Base-by-base conservation (phyloP, 495 filamentous ascomycete species). In the Parathielavia hyrcaniae region DNA sequence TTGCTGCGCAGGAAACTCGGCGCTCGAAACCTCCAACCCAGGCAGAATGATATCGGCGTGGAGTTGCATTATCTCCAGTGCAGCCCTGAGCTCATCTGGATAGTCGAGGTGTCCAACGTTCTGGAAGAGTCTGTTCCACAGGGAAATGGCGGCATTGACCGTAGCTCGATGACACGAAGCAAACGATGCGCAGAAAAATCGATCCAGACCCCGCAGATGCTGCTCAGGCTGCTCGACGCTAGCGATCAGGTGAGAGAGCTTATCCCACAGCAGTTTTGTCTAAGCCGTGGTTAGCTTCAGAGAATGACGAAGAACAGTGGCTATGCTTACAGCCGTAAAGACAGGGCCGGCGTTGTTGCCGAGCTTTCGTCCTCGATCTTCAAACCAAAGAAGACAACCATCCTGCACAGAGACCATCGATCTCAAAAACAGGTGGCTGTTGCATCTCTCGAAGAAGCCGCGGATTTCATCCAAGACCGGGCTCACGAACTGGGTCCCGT, bases 301-400 rank as follows among this genome's bases (percentile, higher is more conserved):
- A 14, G 9, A 5, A 32, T 16, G 39, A 40, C 30, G 32, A 20
- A 40, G 19, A 39, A 10, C 5, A 34, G 51, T 34, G 32, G 23
- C 11, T 50, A 14, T 11, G 73, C 75, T 68, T 69, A 79, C 76
- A 46, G 64, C 60, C 55, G 66, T 61, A 32, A 70, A 59, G 9
- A 68, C 52, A 2, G 63, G 46, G 30, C 59, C 67, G 17, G 67
- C 60, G 32, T 70, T 64, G 36, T 60, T 71, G 53, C 69, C 58
- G 34, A 77, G 67, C 49, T 62, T 59, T 38, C 70, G 64, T 14
- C 71, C 72, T 1, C 61, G 45, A 61, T 90, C 87, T 52, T 75
- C 71, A 35, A 90, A 68, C 85, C 86, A 90, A 7, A 73, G 58
- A 5, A 74, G 63, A 35, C 89, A 62, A 1, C 83, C 84, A 38